Percentiles rank a stretch among this genome's conserved stretches.
phyloP scores from a whole-genome alignment of 106 monocot genomes.

The Apostasia shenzhenica region DNA sequence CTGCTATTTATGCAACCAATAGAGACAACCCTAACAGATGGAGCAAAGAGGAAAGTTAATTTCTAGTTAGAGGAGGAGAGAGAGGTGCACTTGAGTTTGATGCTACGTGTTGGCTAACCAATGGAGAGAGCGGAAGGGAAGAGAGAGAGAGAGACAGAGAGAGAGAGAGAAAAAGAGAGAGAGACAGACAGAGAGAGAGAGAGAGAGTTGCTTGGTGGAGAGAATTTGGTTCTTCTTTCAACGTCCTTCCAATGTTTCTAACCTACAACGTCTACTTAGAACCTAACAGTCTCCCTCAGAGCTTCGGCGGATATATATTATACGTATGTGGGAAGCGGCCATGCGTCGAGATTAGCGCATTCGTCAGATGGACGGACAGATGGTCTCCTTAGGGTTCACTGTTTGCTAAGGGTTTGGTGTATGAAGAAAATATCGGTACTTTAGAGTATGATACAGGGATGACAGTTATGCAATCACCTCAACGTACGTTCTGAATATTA shows the following conservation, averaged over 20 bases:
- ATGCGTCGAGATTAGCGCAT: neutral
- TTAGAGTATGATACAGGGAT: neutral
- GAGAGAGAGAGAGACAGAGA: slow-evolving; percentile 16
- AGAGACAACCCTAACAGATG: slow-evolving; percentile 5
- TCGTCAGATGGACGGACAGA: neutral
- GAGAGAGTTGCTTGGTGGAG: slow-evolving; percentile 52
- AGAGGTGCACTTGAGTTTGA: slow-evolving; percentile 33
- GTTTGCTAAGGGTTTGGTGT: neutral
- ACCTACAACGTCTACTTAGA: slow-evolving; percentile 80
- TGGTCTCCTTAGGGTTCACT: neutral
- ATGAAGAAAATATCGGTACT: neutral
- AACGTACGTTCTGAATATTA: too few relatives aligned
- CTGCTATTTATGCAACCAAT: neutral
- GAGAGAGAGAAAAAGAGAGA: slow-evolving; percentile 23
- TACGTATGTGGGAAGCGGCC: neutral
- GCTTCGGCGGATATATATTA: neutral
- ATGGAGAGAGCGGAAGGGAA: slow-evolving; percentile 7
- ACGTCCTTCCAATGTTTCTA: slow-evolving; percentile 55
- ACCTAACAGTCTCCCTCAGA: slow-evolving; percentile 42
- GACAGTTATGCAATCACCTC: too few relatives aligned
- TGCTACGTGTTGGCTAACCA: slow-evolving; percentile 60
- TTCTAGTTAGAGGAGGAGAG: slow-evolving; percentile 27
- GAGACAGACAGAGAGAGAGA: slow-evolving; percentile 14
- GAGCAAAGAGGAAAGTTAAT: slow-evolving; percentile 10
- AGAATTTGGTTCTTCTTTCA: slow-evolving; percentile 68